Base-by-base conservation (phyloP, 2,329 filamentous ascomycete species). In the Penicillium paneum region DNA sequence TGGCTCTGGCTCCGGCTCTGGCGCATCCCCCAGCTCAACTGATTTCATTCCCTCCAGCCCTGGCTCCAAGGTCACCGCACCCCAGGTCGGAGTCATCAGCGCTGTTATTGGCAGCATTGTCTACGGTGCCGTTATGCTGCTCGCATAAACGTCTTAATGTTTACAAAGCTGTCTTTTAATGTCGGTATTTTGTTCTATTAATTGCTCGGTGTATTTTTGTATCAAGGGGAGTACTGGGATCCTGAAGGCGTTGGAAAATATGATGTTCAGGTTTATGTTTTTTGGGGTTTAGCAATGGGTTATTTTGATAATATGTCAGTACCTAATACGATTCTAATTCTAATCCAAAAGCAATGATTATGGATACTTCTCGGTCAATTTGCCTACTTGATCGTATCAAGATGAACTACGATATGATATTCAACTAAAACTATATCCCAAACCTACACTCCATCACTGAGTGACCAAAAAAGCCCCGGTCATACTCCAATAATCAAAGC, bases 31-130 rank as follows among this genome's bases (percentile, higher is more conserved):
- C 49, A 59, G 56, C 60, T 48, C 63, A 29, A 57, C 52, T 31
- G 55, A 54, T 32, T 64, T 53, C 47, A 24, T n/a, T 17, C 56
- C 60, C 43, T 59, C 64, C 55, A 71, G 51, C 64, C 64, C 64
- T 12, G 68, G 67, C 21, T 55, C 62, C 24, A 70, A 63, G 58
- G 29, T 70, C 32, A 48, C 62, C 13, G 49, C 65, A 40, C 64
- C 67, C 43, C 44, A 62, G 45, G 12, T 56, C 11, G 54, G 54
- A 21, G 41, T 29, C 17, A 17, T 39, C 12, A 40, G 47, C 13
- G 56, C 54, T 32, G 34, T 45, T 36, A 46, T 54, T 35, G 52
- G 47, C 28, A 42, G 47, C 26, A 17, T 49, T 31, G 10, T 35
- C 55, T 63, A 63, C 46, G 60, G 60, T 43, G 54, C 60, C 45